Conservation (phyloP, 208 protist species). For the Tritrichomonas musculus region DNA sequence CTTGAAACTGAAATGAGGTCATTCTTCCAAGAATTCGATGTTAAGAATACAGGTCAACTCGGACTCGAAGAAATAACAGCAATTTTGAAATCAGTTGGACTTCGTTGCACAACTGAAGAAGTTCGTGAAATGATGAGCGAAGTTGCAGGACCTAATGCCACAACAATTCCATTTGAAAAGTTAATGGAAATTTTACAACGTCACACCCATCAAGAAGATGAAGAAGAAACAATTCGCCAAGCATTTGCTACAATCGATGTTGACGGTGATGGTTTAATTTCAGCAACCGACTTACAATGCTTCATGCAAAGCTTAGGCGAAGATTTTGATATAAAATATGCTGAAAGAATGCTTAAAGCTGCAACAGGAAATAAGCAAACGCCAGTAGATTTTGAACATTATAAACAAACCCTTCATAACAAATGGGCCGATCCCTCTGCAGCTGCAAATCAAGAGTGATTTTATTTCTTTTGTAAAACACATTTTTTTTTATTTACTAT, state of each 20-base stretch:
- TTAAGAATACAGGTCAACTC: neutral
- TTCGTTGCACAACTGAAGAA: conserved; percentile 26
- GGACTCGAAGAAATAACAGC: conserved; percentile 27
- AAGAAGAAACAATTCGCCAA: conserved; percentile 4
- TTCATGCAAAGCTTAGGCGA: conserved; percentile 30
- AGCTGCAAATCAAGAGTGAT: no score
- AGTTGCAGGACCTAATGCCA: neutral
- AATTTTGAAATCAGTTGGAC: conserved; percentile 19
- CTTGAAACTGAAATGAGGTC: neutral
- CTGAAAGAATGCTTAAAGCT: neutral
- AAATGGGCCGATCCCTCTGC: no score
- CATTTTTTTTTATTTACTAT: no score
- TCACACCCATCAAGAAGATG: conserved; percentile 25
- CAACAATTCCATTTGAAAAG: neutral
- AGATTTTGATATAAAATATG: conserved; percentile 27
- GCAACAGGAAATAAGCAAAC: neutral
- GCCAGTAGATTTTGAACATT: no score
- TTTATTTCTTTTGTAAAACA: no score
- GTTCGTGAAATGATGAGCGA: conserved; percentile 5
- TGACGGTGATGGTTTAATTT: conserved; percentile 27
- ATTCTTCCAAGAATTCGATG: conserved; percentile 4
- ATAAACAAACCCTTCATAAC: no score
- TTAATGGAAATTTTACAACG: neutral
- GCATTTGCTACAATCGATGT: conserved; percentile 12
- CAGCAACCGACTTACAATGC: neutral